phyloP scores from a whole-genome alignment of 352 stramenopile genomes.

The Globisporangium apiculatum region DNA sequence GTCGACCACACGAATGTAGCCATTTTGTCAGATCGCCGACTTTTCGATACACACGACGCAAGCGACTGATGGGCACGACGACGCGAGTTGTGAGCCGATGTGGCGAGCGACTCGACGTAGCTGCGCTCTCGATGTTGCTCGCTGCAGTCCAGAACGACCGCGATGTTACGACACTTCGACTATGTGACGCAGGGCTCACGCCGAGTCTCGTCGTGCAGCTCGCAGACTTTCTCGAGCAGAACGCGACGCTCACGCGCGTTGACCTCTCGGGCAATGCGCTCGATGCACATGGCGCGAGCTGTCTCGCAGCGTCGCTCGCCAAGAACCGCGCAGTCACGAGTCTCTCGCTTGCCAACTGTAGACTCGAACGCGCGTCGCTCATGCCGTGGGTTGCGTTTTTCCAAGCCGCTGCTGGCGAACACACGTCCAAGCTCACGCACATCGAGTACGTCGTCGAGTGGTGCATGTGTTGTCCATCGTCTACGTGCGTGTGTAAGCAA shows the following conservation, averaged over 20 bases:
- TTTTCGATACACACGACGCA: too few relatives aligned
- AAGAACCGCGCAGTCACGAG: slow-evolving; percentile 18
- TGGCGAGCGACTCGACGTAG: slow-evolving; percentile 24
- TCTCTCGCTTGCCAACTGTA: slow-evolving; percentile 24
- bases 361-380: slow-evolving; percentile 23
- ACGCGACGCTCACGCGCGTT: slow-evolving; percentile 26
- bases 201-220: slow-evolving; percentile 34
- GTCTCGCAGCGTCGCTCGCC: slow-evolving; percentile 24
- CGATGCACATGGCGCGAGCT: slow-evolving; percentile 26
- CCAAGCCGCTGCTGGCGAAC: slow-evolving; percentile 9
- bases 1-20: slow-evolving; percentile 7
- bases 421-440: slow-evolving; percentile 13
- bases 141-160: slow-evolving; percentile 9
- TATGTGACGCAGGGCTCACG: slow-evolving; percentile 23
- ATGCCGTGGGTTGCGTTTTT: slow-evolving; percentile 24
- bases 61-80: not conserved
- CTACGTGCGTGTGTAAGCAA: too few relatives aligned
- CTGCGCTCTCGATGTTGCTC: slow-evolving; percentile 17
- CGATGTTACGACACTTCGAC: slow-evolving; percentile 12
- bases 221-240: slow-evolving; percentile 40
- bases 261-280: slow-evolving; percentile 32
- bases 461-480: not conserved
- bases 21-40: not conserved
- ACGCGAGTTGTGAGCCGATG: not conserved
- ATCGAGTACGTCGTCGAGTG: slow-evolving; percentile 12